phyloP scores from a whole-genome alignment of 345 rosid genomes.

The Salix arbutifolia region DNA sequence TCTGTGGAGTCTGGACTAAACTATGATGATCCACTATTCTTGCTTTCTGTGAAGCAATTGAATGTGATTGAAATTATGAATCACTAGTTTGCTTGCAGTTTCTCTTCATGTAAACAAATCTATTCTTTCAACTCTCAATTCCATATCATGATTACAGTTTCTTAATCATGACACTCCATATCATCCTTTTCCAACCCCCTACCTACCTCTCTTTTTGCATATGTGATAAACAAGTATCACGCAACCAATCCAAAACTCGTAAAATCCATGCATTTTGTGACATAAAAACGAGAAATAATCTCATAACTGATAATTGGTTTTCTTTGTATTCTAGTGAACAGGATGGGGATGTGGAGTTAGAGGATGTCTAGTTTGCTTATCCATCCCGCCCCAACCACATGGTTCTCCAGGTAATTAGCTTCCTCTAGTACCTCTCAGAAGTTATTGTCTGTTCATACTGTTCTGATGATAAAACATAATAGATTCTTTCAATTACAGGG shows the following conservation, averaged over 20 bases:
- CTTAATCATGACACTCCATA: no score
- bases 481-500: slow-evolving; percentile 50
- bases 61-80: no score
- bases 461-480: not conserved
- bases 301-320: not conserved
- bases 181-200: no score
- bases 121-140: no score
- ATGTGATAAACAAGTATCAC: not conserved
- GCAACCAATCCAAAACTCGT: not conserved
- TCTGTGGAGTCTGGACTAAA: no score
- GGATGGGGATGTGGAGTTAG: slow-evolving; percentile 81
- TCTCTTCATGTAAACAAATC: no score
- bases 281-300: not conserved
- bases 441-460: not conserved
- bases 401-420: slow-evolving; percentile 71
- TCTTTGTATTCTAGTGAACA: slow-evolving; percentile 40
- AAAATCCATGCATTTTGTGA: not conserved
- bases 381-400: slow-evolving; percentile 92
- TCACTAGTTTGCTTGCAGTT: no score
- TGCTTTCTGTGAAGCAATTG: no score
- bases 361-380: slow-evolving; percentile 95
- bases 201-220: no score
- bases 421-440: not conserved
- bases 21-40: no score
- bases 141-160: no score